Base-by-base conservation (phyloP, 2,329 filamentous ascomycete genomes). In the Aspergillus sp. region DNA sequence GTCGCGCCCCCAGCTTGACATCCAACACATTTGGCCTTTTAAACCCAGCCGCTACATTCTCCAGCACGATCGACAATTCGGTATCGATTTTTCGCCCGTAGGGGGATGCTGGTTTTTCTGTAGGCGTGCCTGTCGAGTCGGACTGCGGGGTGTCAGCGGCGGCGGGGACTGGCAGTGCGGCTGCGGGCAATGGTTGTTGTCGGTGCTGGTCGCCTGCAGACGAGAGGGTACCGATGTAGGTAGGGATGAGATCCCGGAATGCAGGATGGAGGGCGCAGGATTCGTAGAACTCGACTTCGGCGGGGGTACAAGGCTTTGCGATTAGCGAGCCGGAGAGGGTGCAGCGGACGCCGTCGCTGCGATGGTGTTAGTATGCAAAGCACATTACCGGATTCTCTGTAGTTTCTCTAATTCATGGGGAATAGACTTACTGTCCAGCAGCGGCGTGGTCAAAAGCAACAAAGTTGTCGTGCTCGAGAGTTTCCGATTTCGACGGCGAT, bases 251-350 rank as follows among this genome's bases (percentile, higher is more conserved):
- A 20, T 84, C 80, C 44, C 83, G 80, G 60, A 97, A 88, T 2
- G 84, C 81, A 25, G 83, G 81, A 63, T 95, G 85, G 19, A 77
- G 70, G 30, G 79, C 69, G 23, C 83, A 84, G 35, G 82, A 81
- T 65, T 95, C 82, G 75, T 98, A 98, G 69, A 98, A 98, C 41
- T 83, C 78, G 59, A 97, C 82, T 72, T 98, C 93, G 54, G 83
- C 78, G 53, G 82, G 73, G 0, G 88, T 95, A 68, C 91, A 97
- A 15, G 93, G 93, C 71, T 98, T 98, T 64, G 96, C 88, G 65
- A 98, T 87, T 30, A 97, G 76, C 54, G 86, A 82, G 64, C 93
- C 93, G 46, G 88, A 83, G 47, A 80, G 76, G 62, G 95, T 89
- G 64, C 85, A 90, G 60, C 95, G 81, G 42, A 95, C 91, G 55